Evolutionary conservation across 768 basidiomycete species (phyloP).

Genomic region (Amanita inopinata): DNA sequence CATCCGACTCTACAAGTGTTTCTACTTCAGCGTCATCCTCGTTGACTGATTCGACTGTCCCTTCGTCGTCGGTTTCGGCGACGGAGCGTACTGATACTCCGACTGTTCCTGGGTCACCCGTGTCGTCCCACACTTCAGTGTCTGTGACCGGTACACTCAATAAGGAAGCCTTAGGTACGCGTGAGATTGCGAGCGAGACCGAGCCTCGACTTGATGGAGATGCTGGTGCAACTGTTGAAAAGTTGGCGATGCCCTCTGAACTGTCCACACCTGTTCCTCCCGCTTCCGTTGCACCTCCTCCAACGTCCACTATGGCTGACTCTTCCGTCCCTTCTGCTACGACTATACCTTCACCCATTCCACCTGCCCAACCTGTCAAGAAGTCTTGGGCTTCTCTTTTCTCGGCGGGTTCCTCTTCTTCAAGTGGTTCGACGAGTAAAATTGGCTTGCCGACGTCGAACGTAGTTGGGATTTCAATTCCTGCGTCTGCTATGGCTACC

Average conservation of each 20-base stretch:
- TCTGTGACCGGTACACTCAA: conserved; percentile 27
- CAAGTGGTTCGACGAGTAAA: conserved; percentile 18
- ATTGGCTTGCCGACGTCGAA: conserved; percentile 58
- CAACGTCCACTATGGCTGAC: conserved; percentile 10
- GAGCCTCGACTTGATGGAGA: no score
- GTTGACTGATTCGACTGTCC: conserved; percentile 21
- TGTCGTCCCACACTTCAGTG: conserved; percentile 51
- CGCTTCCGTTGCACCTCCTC: conserved; percentile 13
- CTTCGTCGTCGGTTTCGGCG: conserved; percentile 31
- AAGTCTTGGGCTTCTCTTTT: conserved; percentile 76
- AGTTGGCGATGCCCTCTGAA: conserved; percentile 4
- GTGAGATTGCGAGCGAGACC: no score
- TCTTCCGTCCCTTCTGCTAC: conserved; percentile 8
- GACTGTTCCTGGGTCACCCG: conserved; percentile 47
- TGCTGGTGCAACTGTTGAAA: neutral
- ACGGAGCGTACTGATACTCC: conserved; percentile 42
- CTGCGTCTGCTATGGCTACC: conserved; percentile 32
- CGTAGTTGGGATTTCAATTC: conserved; percentile 66
- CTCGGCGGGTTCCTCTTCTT: conserved; percentile 20
- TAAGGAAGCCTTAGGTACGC: conserved; percentile 12
- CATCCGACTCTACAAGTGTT: no score
- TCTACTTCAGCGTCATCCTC: conserved; percentile 11
- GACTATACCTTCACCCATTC: conserved; percentile 13
- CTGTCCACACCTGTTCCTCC: neutral
- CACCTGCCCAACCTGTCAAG: conserved; percentile 30